Evolutionary conservation across 2,329 filamentous ascomycete species (phyloP).

Genomic region (Aspergillus melleus): DNA sequence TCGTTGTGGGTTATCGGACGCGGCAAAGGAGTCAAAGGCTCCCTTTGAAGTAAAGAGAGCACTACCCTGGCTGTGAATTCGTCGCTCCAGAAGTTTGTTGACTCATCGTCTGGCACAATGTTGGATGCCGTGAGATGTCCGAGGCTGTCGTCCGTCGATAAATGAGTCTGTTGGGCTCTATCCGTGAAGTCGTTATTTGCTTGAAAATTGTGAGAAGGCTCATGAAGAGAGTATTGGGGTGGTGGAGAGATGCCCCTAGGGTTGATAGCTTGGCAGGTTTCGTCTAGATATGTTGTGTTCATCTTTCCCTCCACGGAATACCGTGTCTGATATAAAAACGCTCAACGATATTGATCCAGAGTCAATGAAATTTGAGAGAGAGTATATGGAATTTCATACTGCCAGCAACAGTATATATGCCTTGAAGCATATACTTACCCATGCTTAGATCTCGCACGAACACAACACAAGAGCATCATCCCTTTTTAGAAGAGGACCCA

Average conservation of each 20-base stretch:
- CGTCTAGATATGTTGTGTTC: not conserved
- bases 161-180: not conserved
- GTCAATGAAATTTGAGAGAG: not conserved
- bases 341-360: not conserved
- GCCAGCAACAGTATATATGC: not conserved
- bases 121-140: not conserved
- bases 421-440: not conserved
- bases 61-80: conserved; percentile 17
- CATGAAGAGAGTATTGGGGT: not conserved
- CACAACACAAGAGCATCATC: not conserved
- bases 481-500: not conserved
- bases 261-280: not conserved
- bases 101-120: not conserved
- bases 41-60: conserved; percentile 18
- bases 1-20: not conserved
- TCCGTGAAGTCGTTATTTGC: not conserved
- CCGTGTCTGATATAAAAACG: not conserved
- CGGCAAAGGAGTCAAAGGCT: conserved; percentile 8
- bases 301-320: not conserved
- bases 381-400: not conserved
- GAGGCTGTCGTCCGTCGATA: not conserved
- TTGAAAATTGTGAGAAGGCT: not conserved
- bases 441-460: not conserved
- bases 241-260: not conserved
- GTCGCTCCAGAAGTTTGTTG: conserved; percentile 16